phyloP scores from a whole-genome alignment of 169 alveolate species.

The Toxoplasma gondii region DNA sequence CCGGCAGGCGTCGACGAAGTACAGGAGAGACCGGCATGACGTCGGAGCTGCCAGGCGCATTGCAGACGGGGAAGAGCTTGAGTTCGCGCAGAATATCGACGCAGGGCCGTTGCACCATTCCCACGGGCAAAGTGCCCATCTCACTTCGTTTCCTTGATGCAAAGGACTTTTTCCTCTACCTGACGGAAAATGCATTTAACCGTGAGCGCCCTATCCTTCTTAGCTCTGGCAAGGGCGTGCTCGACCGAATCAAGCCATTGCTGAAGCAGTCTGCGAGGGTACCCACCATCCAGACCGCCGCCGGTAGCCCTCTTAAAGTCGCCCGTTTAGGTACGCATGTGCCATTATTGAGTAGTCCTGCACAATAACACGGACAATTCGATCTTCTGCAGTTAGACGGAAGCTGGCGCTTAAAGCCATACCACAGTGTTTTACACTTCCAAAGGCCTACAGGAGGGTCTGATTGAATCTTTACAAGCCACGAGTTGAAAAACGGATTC shows the following conservation, averaged over 20 bases:
- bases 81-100: background rate
- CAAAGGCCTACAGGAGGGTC: no score
- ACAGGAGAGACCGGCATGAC: background rate
- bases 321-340: slow-evolving; percentile 1
- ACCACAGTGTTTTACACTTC: no score
- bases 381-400: no score
- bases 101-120: slow-evolving; percentile 1
- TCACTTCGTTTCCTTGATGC: slow-evolving; percentile 24
- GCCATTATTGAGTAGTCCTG: no score
- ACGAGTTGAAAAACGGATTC: no score
- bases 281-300: background rate
- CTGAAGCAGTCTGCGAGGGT: background rate
- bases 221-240: background rate
- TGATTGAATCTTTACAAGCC: no score
- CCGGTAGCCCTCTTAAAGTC: background rate
- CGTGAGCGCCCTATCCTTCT: slow-evolving; percentile 12
- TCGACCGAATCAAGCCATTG: background rate
- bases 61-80: background rate
- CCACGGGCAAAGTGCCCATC: background rate
- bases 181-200: background rate
- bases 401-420: no score
- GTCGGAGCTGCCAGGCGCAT: background rate
- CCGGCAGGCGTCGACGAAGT: background rate
- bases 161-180: background rate
- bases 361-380: no score